These are phyloP conservation scores for Solanum arcanum DNA, from an alignment of 257 asterid genomes.

Conservation along the genomic window DNA sequence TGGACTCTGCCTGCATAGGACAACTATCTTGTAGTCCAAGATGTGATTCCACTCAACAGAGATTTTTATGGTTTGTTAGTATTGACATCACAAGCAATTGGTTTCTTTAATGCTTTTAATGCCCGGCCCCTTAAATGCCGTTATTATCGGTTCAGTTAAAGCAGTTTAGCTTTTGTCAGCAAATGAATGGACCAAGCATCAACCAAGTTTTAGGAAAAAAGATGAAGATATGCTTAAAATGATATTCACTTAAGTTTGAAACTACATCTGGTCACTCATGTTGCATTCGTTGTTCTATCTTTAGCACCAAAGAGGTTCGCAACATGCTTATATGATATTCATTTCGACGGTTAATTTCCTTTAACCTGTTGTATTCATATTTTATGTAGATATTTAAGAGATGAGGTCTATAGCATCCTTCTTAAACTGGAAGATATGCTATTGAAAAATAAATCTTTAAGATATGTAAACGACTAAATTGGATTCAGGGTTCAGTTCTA, in stretches of 20 bases:
- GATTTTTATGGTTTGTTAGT: neutral
- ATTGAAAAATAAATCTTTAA: neutral
- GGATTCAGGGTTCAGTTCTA: conserved; percentile 60
- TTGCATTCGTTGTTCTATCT: neutral
- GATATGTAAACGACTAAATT: neutral
- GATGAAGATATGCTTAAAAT: neutral
- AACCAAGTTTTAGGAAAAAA: neutral
- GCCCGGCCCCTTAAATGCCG: neutral
- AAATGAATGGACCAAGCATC: neutral
- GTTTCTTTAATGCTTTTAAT: neutral
- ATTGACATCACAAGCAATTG: neutral
- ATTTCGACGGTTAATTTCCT: neutral
- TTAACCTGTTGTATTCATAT: neutral
- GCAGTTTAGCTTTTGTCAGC: neutral
- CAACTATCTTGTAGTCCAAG: neutral
- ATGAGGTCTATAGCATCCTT: neutral
- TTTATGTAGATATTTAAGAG: neutral
- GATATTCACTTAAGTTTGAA: neutral
- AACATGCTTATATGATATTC: neutral
- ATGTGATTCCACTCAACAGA: neutral
- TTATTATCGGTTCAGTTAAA: neutral
- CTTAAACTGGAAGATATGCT: neutral
- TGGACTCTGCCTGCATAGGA: neutral
- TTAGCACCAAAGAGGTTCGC: neutral
- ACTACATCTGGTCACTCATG: neutral